These are phyloP conservation scores for Lathyrus sativus DNA, from an alignment of 306 rosid species.

Conservation along the genomic window DNA sequence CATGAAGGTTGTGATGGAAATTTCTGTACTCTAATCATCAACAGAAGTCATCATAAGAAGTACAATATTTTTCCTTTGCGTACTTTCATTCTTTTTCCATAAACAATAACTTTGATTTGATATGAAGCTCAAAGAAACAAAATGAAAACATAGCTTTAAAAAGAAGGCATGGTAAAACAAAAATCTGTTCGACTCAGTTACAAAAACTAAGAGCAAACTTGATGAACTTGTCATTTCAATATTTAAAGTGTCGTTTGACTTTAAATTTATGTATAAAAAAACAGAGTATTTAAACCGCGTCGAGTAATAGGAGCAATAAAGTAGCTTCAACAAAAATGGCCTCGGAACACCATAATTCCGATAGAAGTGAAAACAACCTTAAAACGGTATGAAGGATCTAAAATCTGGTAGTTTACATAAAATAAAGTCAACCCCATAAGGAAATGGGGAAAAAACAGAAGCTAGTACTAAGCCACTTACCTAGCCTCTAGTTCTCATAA, in stretches of 20 bases:
- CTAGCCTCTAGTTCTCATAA: conserved; percentile 93
- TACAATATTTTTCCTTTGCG: not conserved
- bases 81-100: not conserved
- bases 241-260: not conserved
- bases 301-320: not conserved
- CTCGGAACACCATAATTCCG: not conserved
- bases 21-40: too few species aligned
- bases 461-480: conserved; percentile 34
- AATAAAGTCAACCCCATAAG: conserved; percentile 1
- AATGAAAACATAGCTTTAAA: not conserved
- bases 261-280: not conserved
- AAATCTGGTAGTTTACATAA: not conserved
- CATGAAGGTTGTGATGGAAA: too few species aligned
- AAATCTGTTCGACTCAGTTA: too few species aligned
- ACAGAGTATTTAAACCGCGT: not conserved
- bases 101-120: not conserved
- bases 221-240: not conserved
- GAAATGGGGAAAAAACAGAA: conserved; percentile 8
- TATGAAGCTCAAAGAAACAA: not conserved
- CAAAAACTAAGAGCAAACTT: too few species aligned
- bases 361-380: not conserved
- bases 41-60: not conserved
- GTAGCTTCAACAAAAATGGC: not conserved
- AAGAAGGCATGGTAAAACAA: too few species aligned
- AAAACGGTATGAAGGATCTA: not conserved